phyloP scores from a whole-genome alignment of 2,329 filamentous ascomycete genomes.

The Trematosphaeria pertusa region DNA sequence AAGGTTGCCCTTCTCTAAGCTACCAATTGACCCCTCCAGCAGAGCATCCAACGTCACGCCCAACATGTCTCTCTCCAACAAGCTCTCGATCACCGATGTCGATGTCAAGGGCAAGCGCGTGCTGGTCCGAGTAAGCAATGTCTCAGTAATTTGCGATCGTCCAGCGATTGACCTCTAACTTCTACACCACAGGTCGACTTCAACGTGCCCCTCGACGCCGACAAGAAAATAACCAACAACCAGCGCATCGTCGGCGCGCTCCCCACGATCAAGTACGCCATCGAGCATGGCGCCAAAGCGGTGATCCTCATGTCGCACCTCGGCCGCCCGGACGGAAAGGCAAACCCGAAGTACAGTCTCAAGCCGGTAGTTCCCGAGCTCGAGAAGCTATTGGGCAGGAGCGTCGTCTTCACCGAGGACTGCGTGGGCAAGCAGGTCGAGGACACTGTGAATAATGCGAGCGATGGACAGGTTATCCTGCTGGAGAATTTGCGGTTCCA shows the following conservation, averaged over 20 bases:
- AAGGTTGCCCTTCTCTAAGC: too few species aligned
- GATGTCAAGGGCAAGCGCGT: conserved; percentile 99
- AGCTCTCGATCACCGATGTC: conserved; percentile 94
- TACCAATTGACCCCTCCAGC: not conserved
- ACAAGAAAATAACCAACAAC: conserved; percentile 96
- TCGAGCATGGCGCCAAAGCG: conserved; percentile 88
- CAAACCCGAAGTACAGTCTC: conserved; percentile 92
- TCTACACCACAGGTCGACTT: conserved; percentile 83
- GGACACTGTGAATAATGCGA: conserved; percentile 83
- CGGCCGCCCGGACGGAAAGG: conserved; percentile 89
- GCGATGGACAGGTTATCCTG: conserved; percentile 82
- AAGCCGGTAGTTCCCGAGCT: conserved; percentile 90
- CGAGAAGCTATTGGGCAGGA: conserved; percentile 86
- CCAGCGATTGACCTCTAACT: conserved; percentile 5
- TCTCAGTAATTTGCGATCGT: conserved; percentile 24
- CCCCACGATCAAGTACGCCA: conserved; percentile 92
- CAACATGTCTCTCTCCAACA: conserved; percentile 95
- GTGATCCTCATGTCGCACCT: conserved; percentile 99
- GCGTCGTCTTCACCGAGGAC: conserved; percentile 87
- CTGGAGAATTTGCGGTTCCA: conserved; percentile 99
- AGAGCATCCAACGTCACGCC: not conserved
- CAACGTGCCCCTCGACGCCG: conserved; percentile 94
- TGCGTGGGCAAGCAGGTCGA: conserved; percentile 90
- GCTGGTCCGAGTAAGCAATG: conserved; percentile 82
- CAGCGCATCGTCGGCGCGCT: conserved; percentile 97